Evolutionary conservation across 2,329 filamentous ascomycete genomes (phyloP).

Genomic region (Neonectria punicea): DNA sequence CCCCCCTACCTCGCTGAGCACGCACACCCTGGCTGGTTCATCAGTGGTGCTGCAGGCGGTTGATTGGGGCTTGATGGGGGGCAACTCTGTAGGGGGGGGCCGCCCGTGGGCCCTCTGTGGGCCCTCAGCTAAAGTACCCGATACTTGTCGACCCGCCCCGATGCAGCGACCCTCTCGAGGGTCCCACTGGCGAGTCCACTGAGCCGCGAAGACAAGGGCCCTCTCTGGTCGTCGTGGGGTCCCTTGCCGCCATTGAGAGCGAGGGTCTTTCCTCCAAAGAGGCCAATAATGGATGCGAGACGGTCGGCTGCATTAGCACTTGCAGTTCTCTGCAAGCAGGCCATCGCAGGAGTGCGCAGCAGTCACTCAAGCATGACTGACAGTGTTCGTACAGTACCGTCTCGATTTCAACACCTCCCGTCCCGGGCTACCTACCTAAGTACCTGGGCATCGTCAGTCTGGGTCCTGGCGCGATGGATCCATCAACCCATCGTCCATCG

Average conservation of each 20-base stretch:
- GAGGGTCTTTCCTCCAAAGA: slow-evolving; percentile 32
- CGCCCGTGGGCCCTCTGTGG: slow-evolving; percentile 21
- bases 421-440: no score
- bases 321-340: slow-evolving; percentile 19
- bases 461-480: background rate
- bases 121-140: slow-evolving; percentile 31
- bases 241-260: slow-evolving; percentile 27
- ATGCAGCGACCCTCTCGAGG: slow-evolving; percentile 30
- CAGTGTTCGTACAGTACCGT: background rate
- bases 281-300: slow-evolving; percentile 38
- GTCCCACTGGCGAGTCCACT: slow-evolving; percentile 27
- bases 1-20: slow-evolving; percentile 24
- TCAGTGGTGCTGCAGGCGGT: slow-evolving; percentile 37
- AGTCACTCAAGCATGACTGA: background rate
- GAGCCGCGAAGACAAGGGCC: slow-evolving; percentile 32
- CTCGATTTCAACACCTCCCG: slow-evolving; percentile 8
- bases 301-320: slow-evolving; percentile 31
- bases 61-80: slow-evolving; percentile 36
- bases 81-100: slow-evolving; percentile 22
- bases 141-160: slow-evolving; percentile 36
- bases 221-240: slow-evolving; percentile 30
- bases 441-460: background rate
- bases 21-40: slow-evolving; percentile 40
- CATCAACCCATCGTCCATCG: slow-evolving; percentile 11
- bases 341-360: slow-evolving; percentile 5